Percentiles rank a stretch among this genome's conserved stretches.
These are phyloP conservation scores for Termitomyces sp. DNA, from an alignment of 1,284 basidiomycete species.

Conservation along the genomic window DNA sequence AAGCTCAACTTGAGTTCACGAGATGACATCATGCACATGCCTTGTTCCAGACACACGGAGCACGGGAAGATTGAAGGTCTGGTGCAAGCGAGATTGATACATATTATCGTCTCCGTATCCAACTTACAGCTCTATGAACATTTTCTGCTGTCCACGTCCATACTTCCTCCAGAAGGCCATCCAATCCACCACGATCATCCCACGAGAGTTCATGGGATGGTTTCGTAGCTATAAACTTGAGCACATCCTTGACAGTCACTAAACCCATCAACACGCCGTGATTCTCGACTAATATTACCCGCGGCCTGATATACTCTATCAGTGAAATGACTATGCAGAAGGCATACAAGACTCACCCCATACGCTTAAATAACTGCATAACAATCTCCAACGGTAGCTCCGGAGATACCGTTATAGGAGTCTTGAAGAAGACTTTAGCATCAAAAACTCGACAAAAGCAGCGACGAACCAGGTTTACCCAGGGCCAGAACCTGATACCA, in stretches of 20 bases:
- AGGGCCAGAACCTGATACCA: conserved; percentile 78
- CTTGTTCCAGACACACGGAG: not conserved
- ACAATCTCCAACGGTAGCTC: conserved; percentile 93
- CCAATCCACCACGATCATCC: conserved; percentile 58
- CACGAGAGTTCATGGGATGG: conserved; percentile 48
- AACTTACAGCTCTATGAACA: conserved; percentile 31
- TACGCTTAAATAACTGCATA: conserved; percentile 91
- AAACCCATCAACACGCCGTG: conserved; percentile 81
- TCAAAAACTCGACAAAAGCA: conserved; percentile 9
- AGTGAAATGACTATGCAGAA: conserved; percentile 5
- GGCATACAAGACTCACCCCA: conserved; percentile 69
- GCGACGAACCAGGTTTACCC: conserved; percentile 79
- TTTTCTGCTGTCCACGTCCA: conserved; percentile 50
- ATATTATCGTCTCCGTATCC: conserved; percentile 36
- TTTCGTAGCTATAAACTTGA: conserved; percentile 71
- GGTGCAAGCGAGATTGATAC: conserved; percentile 11
- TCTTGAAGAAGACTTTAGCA: conserved; percentile 41
- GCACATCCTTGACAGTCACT: conserved; percentile 94
- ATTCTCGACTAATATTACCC: conserved; percentile 89
- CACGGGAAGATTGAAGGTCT: not conserved
- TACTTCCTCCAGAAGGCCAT: conserved; percentile 55
- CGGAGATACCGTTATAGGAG: conserved; percentile 89
- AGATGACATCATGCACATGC: conserved; percentile 9
- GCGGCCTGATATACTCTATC: conserved; percentile 53
- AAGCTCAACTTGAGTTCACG: not conserved